Base-by-base conservation (phyloP, 2,329 filamentous ascomycete species). In the Herpomyces periplanetae region DNA sequence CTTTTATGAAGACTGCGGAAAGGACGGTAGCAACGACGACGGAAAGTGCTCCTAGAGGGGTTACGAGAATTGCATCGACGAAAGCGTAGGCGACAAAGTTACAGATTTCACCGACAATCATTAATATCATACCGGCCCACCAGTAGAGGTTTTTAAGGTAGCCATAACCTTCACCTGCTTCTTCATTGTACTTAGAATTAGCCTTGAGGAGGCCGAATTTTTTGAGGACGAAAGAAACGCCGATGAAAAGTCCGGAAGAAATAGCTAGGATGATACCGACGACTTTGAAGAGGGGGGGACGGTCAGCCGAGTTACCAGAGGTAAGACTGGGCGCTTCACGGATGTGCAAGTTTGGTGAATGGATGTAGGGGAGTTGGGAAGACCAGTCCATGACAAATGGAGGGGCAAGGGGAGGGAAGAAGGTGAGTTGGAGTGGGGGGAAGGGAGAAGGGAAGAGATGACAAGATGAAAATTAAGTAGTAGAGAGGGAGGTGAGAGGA, bases 51-150 rank as follows among this genome's bases (percentile, higher is more conserved):
- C 75, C 75, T 20, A 91, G 46, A 3, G 75, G 73, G 0, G 75
- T 88, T 21, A 91, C 75, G 26, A 91, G 45, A 29, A 91, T 88
- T 24, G 75, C 75, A 37, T 91, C 80, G 25, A 80, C 80, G 31
- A 91, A 91, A 22, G 71, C 68, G 34, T 91, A 91, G 20, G 80
- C 80, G 34, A 75, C 68, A 36, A 91, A 85, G 41, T 96, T 96
- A 52, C 69, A 85, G 22, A 87, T 55, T 39, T 96, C 80, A 28
- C 80, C 80, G 16, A 91, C 31, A 29, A 91, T 87, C 80, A 96
- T 91, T 23, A 91, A 49, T 0, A 46, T 71, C 80, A 96, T 91
- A 29, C 80, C 80, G 2, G 45, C 39, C 80, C 80, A 96, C 80
- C 80, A 96, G 44, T 53, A 87, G 9, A 47, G 47, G 32, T 91